Evolutionary conservation across 306 rosid species (phyloP).

Genomic region (Ammopiptanthus mongolicus): DNA sequence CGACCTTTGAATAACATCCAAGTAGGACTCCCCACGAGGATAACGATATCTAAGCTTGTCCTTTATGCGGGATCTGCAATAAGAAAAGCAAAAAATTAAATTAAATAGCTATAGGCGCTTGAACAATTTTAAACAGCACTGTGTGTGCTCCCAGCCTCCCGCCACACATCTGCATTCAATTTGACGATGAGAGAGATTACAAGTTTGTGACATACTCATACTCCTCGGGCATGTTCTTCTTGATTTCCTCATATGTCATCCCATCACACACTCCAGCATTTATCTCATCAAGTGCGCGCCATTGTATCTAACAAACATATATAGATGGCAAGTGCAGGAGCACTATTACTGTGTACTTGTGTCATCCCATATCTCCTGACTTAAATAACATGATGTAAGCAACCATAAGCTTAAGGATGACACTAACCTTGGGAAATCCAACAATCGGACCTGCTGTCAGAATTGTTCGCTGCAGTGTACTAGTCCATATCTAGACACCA

Average conservation of each 20-base stretch:
- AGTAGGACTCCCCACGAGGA: constrained; percentile 98
- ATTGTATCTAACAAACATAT: constrained; percentile 70
- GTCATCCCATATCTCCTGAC: constrained; percentile 12
- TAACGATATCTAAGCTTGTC: constrained; percentile 93
- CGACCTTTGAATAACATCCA: constrained; percentile 97
- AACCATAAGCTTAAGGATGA: not conserved
- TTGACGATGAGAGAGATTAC: constrained; percentile 5
- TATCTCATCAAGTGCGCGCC: constrained; percentile 98
- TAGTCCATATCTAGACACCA: constrained; percentile 86
- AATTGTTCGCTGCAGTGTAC: constrained; percentile 95
- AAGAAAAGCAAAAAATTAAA: not conserved
- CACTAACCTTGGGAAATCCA: constrained; percentile 94
- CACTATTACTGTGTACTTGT: not conserved
- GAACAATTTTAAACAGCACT: constrained; percentile 5
- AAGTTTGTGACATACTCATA: constrained; percentile 60
- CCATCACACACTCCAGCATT: constrained; percentile 94
- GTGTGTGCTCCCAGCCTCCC: not conserved
- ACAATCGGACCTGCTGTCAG: constrained; percentile 76
- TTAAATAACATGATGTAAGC: not conserved
- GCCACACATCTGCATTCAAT: not conserved
- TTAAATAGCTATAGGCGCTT: not conserved
- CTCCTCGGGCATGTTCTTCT: constrained; percentile 94
- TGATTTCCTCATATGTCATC: constrained; percentile 91
- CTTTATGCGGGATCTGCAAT: constrained; percentile 72
- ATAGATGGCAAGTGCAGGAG: not conserved